phyloP scores from a whole-genome alignment of 2,329 filamentous ascomycete genomes.

The Colletotrichum musae region DNA sequence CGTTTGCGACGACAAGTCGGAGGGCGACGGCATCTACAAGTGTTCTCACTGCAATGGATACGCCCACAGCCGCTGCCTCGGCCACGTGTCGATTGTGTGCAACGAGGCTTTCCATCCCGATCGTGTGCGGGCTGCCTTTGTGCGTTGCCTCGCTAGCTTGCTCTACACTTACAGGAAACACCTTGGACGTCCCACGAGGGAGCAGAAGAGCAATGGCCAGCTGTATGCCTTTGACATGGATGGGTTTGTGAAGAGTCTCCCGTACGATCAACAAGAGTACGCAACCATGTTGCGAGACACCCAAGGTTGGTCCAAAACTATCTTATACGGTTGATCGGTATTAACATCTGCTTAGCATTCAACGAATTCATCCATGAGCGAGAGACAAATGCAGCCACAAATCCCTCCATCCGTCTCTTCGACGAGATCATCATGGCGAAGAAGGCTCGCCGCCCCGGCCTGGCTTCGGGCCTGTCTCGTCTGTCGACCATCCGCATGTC shows the following conservation, averaged over 20 bases:
- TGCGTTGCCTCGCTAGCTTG: slow-evolving; percentile 75
- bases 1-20: slow-evolving; percentile 82
- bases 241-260: slow-evolving; percentile 75
- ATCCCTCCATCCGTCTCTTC: slow-evolving; percentile 81
- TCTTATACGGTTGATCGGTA: background rate
- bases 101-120: slow-evolving; percentile 74
- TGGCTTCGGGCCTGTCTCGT: slow-evolving; percentile 76
- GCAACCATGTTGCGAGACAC: slow-evolving; percentile 75
- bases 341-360: slow-evolving; percentile 61
- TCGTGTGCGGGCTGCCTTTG: slow-evolving; percentile 74
- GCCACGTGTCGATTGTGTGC: slow-evolving; percentile 75
- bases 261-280: slow-evolving; percentile 77
- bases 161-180: slow-evolving; percentile 78
- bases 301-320: slow-evolving; percentile 64
- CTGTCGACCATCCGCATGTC: slow-evolving; percentile 72
- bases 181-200: slow-evolving; percentile 70
- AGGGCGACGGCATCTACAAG: slow-evolving; percentile 80
- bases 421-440: slow-evolving; percentile 89
- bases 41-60: slow-evolving; percentile 76
- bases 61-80: slow-evolving; percentile 73
- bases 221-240: slow-evolving; percentile 76
- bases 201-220: slow-evolving; percentile 73
- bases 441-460: slow-evolving; percentile 72
- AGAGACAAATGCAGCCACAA: slow-evolving; percentile 74
- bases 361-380: slow-evolving; percentile 90